Conservation (phyloP, 2,329 filamentous ascomycete species). For the Stagonosporopsis vannaccii region DNA sequence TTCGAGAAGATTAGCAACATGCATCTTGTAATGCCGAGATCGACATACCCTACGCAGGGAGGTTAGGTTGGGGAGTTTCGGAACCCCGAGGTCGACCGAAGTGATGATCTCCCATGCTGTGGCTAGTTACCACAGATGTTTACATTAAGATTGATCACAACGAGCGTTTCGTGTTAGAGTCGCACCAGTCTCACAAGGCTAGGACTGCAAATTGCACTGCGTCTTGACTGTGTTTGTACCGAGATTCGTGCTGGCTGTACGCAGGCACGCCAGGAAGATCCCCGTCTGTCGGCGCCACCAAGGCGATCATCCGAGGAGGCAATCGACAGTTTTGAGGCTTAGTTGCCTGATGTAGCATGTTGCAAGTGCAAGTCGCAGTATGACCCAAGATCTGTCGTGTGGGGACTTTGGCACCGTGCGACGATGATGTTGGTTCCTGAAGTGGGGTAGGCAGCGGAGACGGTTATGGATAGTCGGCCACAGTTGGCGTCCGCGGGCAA, state of each 20-base stretch:
- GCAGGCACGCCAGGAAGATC: constrained; percentile 4
- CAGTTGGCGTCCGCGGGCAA: background rate
- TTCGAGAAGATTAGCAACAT: too few species aligned
- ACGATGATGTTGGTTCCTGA: constrained; percentile 1
- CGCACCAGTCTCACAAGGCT: background rate
- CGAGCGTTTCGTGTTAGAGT: background rate
- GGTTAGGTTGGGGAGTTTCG: too few species aligned
- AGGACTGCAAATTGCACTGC: background rate
- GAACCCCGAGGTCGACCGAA: too few species aligned
- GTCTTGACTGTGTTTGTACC: background rate
- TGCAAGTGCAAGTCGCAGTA: constrained; percentile 15
- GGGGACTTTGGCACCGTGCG: constrained; percentile 7
- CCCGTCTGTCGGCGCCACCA: constrained; percentile 22
- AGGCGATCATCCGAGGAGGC: constrained; percentile 36
- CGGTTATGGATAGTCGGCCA: background rate
- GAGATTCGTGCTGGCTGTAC: background rate
- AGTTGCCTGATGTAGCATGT: constrained; percentile 32
- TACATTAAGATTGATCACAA: background rate
- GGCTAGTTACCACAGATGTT: too few species aligned
- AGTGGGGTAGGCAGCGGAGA: background rate
- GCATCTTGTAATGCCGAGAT: too few species aligned
- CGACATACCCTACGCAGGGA: too few species aligned
- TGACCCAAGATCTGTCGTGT: constrained; percentile 11
- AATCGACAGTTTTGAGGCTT: constrained; percentile 26
- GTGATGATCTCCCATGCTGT: too few species aligned